Base-by-base conservation (phyloP, 2,329 filamentous ascomycete genomes). In the Apiospora saccharicola region DNA sequence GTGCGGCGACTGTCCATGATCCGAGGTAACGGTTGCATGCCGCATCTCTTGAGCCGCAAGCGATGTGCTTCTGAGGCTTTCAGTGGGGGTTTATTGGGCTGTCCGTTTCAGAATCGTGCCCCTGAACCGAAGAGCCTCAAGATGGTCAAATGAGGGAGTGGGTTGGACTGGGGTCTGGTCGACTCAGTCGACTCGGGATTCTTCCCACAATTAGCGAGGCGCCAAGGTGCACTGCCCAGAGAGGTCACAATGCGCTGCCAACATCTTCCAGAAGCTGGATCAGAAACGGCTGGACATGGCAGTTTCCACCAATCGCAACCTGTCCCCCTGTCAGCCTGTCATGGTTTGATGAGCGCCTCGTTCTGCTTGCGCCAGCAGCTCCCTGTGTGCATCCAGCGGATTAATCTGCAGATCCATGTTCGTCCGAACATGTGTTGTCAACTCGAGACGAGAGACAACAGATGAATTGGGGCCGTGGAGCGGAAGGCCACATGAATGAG, bases 331-430 rank as follows among this genome's bases (percentile, higher is more conserved):
- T 22, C 30, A 61, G 30, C 30, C 53, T 12, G 53, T 37, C 53
- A 61, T 37, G 53, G 53, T 34, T 61, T 37, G 30, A 61, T 61
- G 19, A 16, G 34, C 57, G 34, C 57, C 57, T n/a, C 57, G 19
- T 64, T 64, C 49, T 51, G 26, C 10, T 41, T 64, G 8, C 30
- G 34, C 57, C 41, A 41, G 57, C 57, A 41, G 22, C 22, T 64
- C 57, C 57, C n/a, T 64, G 57, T 34, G 30, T 41, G 19, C 57
- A 41, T 64, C 57, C 4, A 10, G 53, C 30, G 16, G 53, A 22
- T 61, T 61, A 64, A 64, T 37, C 10, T 64, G 57, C 13, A 64
- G 57, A 64, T 64, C 57, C 57, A 64, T 64, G 57, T 64, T 64
- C 57, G 57, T 64, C 57, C 57, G 57, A 64, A 64, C 19, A n/a